Base-by-base conservation (phyloP, 805 yeast species). In the Scheffersomyces lignosus region DNA sequence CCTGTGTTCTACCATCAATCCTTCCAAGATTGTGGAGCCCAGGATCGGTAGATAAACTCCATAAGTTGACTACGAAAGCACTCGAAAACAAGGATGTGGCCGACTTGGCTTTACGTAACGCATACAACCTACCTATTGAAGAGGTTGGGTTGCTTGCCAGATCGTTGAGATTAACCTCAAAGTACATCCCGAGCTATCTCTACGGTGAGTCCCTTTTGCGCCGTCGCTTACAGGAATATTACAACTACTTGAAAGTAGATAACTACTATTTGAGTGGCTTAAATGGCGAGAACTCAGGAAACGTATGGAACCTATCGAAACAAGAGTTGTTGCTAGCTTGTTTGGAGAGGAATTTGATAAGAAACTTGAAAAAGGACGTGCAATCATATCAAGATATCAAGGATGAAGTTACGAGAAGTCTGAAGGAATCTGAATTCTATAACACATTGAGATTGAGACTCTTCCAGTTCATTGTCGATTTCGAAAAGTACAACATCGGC, bases 311-410 rank as follows among this genome's bases (percentile, higher is more conserved):
- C 29, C 48, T 83, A 37, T 56, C 65, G 24, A 60, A 64, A 18
- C 65, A 65, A 40, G 89, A 83, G 52, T 51, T 82, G 24, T 60
- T 79, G 2, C 56, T 66, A 30, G 73, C 78, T 5, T 74, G 84
- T 43, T 46, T 79, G 27, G 80, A 78, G 41, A 66, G 89, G 38
- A 80, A 79, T 18, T 56, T 83, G 29, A 63, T 79, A 12, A 34
- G 27, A 3, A 65, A 68, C 40, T 48, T 67, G 42, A 58, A 41
- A 39, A 36, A 28, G 37, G 57, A 50, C 18, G 22, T 47, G 12
- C 38, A 48, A 15, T 33, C 29, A 1, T 35, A 70, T 46, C 66
- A 63, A 5, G 41, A 38, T 1, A 41, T 42, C n/a, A 40, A 48
- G 15, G 47, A 43, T 26, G 49, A 47, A 37, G 29, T 34, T 1